Evolutionary conservation across 129 eudicot genomes (phyloP), one percentile per base, ranked within the genome.

Genomic region (Helichrysum umbraculigerum): DNA sequence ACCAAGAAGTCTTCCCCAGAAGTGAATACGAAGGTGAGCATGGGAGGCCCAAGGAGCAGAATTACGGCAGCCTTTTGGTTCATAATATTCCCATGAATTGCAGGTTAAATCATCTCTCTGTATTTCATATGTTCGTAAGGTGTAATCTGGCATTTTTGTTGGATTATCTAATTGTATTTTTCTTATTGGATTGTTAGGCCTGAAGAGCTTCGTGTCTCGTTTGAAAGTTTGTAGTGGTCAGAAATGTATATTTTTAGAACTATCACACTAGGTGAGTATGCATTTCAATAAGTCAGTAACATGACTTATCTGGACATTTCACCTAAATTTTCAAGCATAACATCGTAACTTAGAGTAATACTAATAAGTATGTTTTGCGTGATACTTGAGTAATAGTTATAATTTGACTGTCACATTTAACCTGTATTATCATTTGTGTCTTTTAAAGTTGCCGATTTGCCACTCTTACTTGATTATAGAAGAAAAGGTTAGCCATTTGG

Each of bases 131-230:
- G 37, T 34, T 34, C 6, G 37, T 34, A 34, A 34, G 37, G 37
- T 34, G 21, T 7, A 32, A 4, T 3, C 52, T 64, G 35, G 35
- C 69, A 29, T 63, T 50, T 66, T 34, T 74, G 20, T 56, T 28
- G n/a, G 69, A 50, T 32, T 67, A 34, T 42, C n/a, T n/a, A n/a
- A n/a, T n/a, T n/a, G n/a, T n/a, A n/a, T n/a, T n/a, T n/a, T n/a
- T n/a, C 64, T 32, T 42, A 17, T 47, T 33, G 72, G n/a, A 47
- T 28, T 64, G 81, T 19, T 69, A 90, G 96, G 88, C 76, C 90
- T 6, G 92, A 90, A 59, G 92, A 90, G 74, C 96, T 90, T 73
- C 87, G 92, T n/a, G 87, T 83, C 63, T 92, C 96, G 6, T 90
- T 90, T 77, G 96, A 87, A 83, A 90, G 79, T 90, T 76, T 85